Evolutionary conservation across 1,139 yeast genomes (phyloP), one percentile per base, ranked within the genome.

Genomic region (Scheffersomyces lignicola): DNA sequence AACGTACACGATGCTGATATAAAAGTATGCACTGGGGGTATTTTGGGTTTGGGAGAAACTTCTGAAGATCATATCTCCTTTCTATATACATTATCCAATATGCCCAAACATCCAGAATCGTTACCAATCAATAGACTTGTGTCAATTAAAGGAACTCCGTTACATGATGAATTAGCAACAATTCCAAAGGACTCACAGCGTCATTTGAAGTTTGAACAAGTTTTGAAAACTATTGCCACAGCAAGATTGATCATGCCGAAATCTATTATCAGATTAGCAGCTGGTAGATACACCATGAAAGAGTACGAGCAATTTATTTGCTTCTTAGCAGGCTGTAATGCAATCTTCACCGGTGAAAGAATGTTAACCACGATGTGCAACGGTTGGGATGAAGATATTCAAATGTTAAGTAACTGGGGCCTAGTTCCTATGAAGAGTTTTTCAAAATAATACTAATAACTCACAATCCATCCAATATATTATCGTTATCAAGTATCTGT

Each of bases 321-420:
- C 46, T 84, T 84, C 55, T 71, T 82, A 79, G 78, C 84, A 30
- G 94, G 94, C 9, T 80, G 83, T 41, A 84, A 84, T 58, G 90
- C 92, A 11, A 80, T 84, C 33, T 84, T 84, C 56, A 84, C 92
- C 0, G 94, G 94, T 15, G 83, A 84, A 56, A 79, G 75, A 48
- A 84, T 84, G 92, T 62, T 84, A 42, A 84, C 94, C 3, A 84
- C 94, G 3, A 79, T 81, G 81, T 84, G 94, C 54, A 81, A 79
- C 44, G 90, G 89, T 3, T 84, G 92, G 92, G 88, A 83, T 33
- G 92, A 83, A 52, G 94, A 84, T 54, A 81, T 73, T 44, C 70
- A 60, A 7, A 78, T 84, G 87, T 62, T 84, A 25, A 56, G 58
- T 3, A 76, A 73, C 47, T 84, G 92, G 92, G 94, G 94, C 0